Evolutionary conservation across 78 protist genomes (phyloP).

Genomic region (Polysphondylium violaceum): DNA sequence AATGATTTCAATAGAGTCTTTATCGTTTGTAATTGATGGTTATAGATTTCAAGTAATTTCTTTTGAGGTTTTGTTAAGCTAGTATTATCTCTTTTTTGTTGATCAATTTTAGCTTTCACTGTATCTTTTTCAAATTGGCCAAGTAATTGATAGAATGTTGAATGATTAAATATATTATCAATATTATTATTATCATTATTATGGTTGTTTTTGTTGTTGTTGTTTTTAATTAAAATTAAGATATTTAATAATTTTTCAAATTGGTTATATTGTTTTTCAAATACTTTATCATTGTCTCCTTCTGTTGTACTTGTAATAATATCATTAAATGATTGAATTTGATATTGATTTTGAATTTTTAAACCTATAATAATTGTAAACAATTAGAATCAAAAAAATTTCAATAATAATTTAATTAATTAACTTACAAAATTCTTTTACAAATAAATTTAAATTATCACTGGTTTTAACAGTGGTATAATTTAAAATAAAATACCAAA

Average conservation of each 20-base stretch:
- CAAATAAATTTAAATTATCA: not conserved
- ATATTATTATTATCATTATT: not conserved
- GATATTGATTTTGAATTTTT: not conserved
- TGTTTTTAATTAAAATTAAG: not conserved
- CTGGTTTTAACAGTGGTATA: not conserved
- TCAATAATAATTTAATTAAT: no score
- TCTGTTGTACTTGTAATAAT: no score
- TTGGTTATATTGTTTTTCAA: no score
- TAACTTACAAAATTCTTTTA: not conserved
- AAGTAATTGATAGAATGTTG: not conserved
- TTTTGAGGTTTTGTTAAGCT: not conserved
- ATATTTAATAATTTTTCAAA: not conserved
- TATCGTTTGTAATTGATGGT: not conserved
- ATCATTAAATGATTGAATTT: not conserved
- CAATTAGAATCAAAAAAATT: not conserved
- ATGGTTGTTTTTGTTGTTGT: not conserved
- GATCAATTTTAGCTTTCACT: not conserved
- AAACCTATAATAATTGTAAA: not conserved
- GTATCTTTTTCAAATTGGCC: not conserved
- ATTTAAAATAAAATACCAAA: slow-evolving; percentile 10
- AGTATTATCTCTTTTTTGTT: slow-evolving; percentile 3
- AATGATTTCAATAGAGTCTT: not conserved
- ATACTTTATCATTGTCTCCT: slow-evolving; percentile 6
- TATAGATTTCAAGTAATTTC: slow-evolving; percentile 3
- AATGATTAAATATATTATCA: not conserved